Evolutionary conservation across 805 yeast genomes (phyloP), one percentile per base, ranked within the genome.

Genomic region (Metschnikowia amazonensis): DNA sequence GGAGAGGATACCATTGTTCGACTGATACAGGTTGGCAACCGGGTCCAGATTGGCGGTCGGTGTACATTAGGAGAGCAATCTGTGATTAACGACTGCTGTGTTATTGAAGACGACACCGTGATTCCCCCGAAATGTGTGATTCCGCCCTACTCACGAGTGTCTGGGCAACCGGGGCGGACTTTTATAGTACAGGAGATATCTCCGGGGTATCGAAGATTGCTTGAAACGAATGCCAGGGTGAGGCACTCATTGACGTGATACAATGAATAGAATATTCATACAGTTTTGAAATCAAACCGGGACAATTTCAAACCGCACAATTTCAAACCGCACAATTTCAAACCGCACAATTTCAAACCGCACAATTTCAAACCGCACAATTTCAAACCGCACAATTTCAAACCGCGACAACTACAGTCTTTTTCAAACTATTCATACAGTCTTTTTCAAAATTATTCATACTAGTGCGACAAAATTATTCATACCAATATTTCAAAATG

Each of bases 141-240:
- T n/a, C 81, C 84, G 2, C 79, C 83, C 0, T 79, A 70, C 50
- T 68, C 77, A 30, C 60, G 67, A 24, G 82, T 78, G 2, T 52
- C 62, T 11, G 75, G 75, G 0, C 49, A 46, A 2, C 74, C 74
- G 1, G 74, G 75, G 3, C 41, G 37, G n/a, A 54, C 60, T 39
- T 69, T 64, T 32, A 17, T 13, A 13, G 49, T 70, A 3, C 54
- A 36, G 24, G 53, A 52, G 17, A 54, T 72, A 43, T 60, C 57
- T 42, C 57, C 57, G 18, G 60, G 70, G 29, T 70, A 60, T 46
- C 65, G 68, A 41, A 62, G 56, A 49, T 51, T 65, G n/a, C 64
- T 70, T 23, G 76, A 72, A 47, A 33, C 50, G 3, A 69, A 66
- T 42, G 73, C 76, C 3, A 56, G 53, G 10, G 44, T 47, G n/a